phyloP scores from a whole-genome alignment of 2,329 filamentous ascomycete genomes.

The Colletotrichum tropicicola region DNA sequence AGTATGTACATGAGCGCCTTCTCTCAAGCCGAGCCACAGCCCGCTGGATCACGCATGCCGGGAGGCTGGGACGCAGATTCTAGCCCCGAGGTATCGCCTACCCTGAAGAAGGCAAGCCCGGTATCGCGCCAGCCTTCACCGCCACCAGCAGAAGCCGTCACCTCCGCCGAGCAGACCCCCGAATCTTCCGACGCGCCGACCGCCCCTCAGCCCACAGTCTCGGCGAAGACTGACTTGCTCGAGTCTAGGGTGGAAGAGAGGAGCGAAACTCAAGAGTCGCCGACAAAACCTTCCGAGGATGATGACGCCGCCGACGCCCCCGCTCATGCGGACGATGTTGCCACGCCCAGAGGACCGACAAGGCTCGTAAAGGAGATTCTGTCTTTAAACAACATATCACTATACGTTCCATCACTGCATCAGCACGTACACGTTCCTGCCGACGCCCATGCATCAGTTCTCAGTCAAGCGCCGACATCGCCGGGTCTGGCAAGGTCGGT shows the following conservation, averaged over 20 bases:
- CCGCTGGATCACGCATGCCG: slow-evolving; percentile 52
- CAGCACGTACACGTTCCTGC: slow-evolving; percentile 50
- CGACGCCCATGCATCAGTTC: slow-evolving; percentile 37
- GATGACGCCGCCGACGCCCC: slow-evolving; percentile 7
- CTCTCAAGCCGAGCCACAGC: slow-evolving; percentile 53
- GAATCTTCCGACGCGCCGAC: neutral
- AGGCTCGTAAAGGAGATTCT: slow-evolving; percentile 66
- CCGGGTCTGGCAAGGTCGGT: slow-evolving; percentile 45
- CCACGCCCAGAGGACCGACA: slow-evolving; percentile 62
- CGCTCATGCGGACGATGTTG: slow-evolving; percentile 46
- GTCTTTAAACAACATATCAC: slow-evolving; percentile 57
- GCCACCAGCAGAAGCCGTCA: neutral
- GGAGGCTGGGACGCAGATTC: slow-evolving; percentile 59
- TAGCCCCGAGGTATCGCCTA: slow-evolving; percentile 9
- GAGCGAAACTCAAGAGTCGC: neutral
- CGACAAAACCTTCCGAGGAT: neutral
- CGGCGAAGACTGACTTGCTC: slow-evolving; percentile 24
- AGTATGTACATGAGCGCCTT: slow-evolving; percentile 88
- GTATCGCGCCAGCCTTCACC: neutral
- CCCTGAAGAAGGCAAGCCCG: neutral
- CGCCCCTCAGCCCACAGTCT: neutral
- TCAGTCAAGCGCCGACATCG: slow-evolving; percentile 38
- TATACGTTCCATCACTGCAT: slow-evolving; percentile 63
- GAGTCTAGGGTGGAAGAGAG: slow-evolving; percentile 9
- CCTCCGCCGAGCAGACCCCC: neutral